Base-by-base conservation (phyloP, 345 rosid species). In the Citropsis articulata region DNA sequence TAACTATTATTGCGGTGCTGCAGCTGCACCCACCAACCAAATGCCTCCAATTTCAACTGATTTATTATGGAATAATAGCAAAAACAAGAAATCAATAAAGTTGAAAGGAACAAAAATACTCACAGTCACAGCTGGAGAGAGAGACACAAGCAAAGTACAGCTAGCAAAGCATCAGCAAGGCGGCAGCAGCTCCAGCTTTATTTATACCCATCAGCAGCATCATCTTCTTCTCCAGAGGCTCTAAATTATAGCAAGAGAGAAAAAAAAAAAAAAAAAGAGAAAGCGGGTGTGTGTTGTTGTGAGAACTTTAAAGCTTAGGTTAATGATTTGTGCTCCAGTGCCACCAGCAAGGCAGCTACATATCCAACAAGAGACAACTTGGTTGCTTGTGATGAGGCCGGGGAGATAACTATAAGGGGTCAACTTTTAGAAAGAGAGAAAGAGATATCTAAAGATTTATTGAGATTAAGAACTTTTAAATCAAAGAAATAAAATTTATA, bases 361-460 rank as follows among this genome's bases (percentile, higher is more conserved):
- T 69, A 62, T 83, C 89, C 87, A 91, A 89, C 93, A 90, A 86
- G 97, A 85, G 98, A 95, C 98, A 93, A 90, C 74, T 88, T 85
- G 98, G 98, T 93, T 95, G 93, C 97, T 80, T 93, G 90, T 73
- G 95, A 81, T 76, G 98, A 86, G 86, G 97, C 95, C 93, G 83
- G 87, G 81, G 83, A 76, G 85, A 83, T 81, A 72, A 33, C 22
- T 18, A 18, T 5, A 14, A 45, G 50, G 84, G 78, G 64, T 77
- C 69, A 71, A 73, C 40, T 42, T 68, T 63, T 45, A 66, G 25
- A 72, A 71, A 64, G 74, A 57, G 50, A 75, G 25, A 67, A 56
- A 50, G 53, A 74, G 66, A 48, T 69, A 27, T 22, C 27, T 38
- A 74, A 81, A 75, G 82, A 82, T 66, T 48, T 22, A 69, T 38